Conservation (phyloP, 805 yeast species). For the Priceomyces castillae region DNA sequence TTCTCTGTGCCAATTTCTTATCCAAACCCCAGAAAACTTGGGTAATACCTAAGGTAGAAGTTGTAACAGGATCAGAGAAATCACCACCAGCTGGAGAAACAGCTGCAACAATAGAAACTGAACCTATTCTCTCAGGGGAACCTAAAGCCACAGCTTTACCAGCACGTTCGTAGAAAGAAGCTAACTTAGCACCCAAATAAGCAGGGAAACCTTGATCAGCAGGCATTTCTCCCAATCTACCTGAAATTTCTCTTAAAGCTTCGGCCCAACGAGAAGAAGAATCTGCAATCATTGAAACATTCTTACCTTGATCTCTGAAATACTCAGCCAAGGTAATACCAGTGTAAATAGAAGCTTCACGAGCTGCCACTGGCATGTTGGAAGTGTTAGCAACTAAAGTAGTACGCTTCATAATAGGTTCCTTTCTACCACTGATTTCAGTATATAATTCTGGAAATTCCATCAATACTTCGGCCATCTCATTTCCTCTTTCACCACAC, state of each 20-base stretch:
- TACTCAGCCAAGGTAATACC: conserved; percentile 99
- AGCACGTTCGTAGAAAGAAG: conserved; percentile 99
- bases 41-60: conserved; percentile 98
- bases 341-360: conserved; percentile 99
- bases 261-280: conserved; percentile 99
- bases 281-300: conserved; percentile 99
- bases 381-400: conserved; percentile 98
- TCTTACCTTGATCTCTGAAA: conserved; percentile 99
- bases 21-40: conserved; percentile 99
- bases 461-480: conserved; percentile 99
- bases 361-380: conserved; percentile 99
- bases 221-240: conserved; percentile 99
- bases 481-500: conserved; percentile 95
- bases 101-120: conserved; percentile 98
- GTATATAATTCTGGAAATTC: conserved; percentile 98
- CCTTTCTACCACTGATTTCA: conserved; percentile 87
- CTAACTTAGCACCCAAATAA: conserved; percentile 96
- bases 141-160: conserved; percentile 96
- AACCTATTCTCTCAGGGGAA: conserved; percentile 93
- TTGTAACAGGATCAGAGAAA: conserved; percentile 99
- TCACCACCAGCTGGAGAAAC: conserved; percentile 99
- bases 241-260: conserved; percentile 98
- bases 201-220: conserved; percentile 99
- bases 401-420: conserved; percentile 99
- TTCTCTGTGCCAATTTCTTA: conserved; percentile 98